Base-by-base conservation (phyloP, 1,139 yeast species). In the Geotrichum citri-aurantii region DNA sequence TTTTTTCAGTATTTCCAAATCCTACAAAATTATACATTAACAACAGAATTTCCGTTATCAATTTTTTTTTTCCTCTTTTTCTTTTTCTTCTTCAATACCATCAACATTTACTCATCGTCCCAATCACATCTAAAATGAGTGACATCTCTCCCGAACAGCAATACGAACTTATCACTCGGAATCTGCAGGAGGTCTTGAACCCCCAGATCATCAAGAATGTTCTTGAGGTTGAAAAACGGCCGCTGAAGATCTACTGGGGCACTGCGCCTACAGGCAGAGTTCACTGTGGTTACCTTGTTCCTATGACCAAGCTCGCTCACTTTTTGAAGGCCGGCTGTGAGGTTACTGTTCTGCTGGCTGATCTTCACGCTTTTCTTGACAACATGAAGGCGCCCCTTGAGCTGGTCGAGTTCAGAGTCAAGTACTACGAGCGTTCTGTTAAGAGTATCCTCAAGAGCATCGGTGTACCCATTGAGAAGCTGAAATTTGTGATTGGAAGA, bases 301-400 rank as follows among this genome's bases (percentile, higher is more conserved):
- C 98, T 58, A 91, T 95, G 98, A 86, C 95, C 63, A 93, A 95
- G 75, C 76, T 95, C 67, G 99, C 99, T 3, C 95, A 95, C 71
- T 90, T 93, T 73, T 80, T 95, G 73, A 86, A 85, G 69, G 99
- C 99, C 8, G 99, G 98, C 14, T 90, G 97, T 77, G 95, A 90
- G 72, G 96, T 95, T 55, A 91, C 85, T 1, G 95, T 95, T 8
- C 81, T 95, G 62, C 74, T 95, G 67, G 99, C 99, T n/a, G 99
- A 95, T 71, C 79, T 95, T 70, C 99, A 95, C 69, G 99, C 99
- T 11, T 95, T 86, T 71, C 81, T 95, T 72, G 99, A 95, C 72
- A 95, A 93, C 78, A 92, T 93, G 98, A 93, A 95, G 78, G 99
- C 99, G 2, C 88, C 98, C 53, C 80, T 93, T 70, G 99, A 93